These are phyloP conservation scores for Mycosphaerella sp. DNA, from an alignment of 2,329 filamentous ascomycete species.

Conservation along the genomic window DNA sequence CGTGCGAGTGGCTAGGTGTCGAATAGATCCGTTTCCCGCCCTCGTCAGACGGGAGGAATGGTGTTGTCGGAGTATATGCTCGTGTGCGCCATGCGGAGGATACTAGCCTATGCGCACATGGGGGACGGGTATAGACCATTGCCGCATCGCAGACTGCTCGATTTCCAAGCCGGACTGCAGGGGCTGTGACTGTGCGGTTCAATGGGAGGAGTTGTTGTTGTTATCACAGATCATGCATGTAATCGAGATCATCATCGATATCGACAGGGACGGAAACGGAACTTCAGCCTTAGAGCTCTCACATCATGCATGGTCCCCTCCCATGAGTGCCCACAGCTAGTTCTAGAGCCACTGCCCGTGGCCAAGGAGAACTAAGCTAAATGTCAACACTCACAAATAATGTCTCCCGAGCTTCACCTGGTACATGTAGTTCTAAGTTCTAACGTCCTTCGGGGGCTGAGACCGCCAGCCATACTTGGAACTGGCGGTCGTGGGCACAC, in stretches of 20 bases:
- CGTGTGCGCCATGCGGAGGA: slow-evolving; percentile 2
- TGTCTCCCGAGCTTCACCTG: no score
- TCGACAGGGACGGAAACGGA: background rate
- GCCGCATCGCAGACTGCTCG: slow-evolving; percentile 21
- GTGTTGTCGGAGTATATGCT: background rate
- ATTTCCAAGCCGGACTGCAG: background rate
- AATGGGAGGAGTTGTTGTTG: background rate
- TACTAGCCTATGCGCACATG: slow-evolving; percentile 9
- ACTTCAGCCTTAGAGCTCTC: no score
- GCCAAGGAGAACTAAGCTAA: no score
- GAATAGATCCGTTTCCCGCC: slow-evolving; percentile 15
- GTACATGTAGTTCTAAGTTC: no score
- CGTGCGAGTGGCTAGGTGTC: slow-evolving; percentile 21
- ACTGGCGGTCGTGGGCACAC: slow-evolving; percentile 1
- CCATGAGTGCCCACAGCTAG: no score
- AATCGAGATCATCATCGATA: no score
- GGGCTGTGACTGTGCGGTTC: background rate
- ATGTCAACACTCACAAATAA: no score
- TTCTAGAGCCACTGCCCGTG: no score
- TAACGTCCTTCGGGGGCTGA: no score
- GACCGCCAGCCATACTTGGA: background rate
- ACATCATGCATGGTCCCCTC: no score
- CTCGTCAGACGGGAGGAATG: background rate
- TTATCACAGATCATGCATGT: background rate
- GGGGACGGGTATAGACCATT: slow-evolving; percentile 26